Evolutionary conservation across 1,284 basidiomycete species (phyloP), one percentile per base, ranked within the genome.

Genomic region (Rugosomyces carneus): DNA sequence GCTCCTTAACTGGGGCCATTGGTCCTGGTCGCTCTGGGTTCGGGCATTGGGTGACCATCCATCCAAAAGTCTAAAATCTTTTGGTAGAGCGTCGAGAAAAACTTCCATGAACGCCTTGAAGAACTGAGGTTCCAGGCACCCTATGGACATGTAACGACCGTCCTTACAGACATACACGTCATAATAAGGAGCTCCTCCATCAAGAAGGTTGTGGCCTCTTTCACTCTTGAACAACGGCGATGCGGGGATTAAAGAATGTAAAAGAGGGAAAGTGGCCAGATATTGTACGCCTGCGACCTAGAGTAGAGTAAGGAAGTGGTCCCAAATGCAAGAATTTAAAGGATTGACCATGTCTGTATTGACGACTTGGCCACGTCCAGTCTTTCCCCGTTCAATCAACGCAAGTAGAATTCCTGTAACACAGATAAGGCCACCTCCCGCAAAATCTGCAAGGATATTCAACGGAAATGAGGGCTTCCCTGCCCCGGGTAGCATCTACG

Each of bases 121-220:
- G 63, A 89, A 89, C 37, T 78, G 76, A 4, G 80, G 77, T 59
- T 89, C 87, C 10, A 87, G 59, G 53, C 85, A 87, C 13, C 77
- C 89, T 21, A 92, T 78, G 9, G 82, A 81, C 75, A 92, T 85
- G 73, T 77, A 89, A 26, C 71, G 68, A 1, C 81, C 82, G 56
- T 88, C 86, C 44, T 77, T 70, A 57, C 86, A 89, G 0, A 73
- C 71, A 56, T 92, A 92, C 4, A 89, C 68, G 48, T 73, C 75
- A 58, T 93, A 92, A 65, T 81, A 91, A 0, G 89, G 89, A 0
- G 86, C 78, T 1, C 85, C 88, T 0, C 87, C 87, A 54, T 90
- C 89, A 19, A 92, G 74, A 1, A 76, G 48, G 52, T 87, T 86
- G 1, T 68, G 68, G 18, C 80, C 84, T 45, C 84, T 72, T 15